These are phyloP conservation scores for Sequoiadendron giganteum DNA, from an alignment of 75 land plant genomes.

Conservation along the genomic window DNA sequence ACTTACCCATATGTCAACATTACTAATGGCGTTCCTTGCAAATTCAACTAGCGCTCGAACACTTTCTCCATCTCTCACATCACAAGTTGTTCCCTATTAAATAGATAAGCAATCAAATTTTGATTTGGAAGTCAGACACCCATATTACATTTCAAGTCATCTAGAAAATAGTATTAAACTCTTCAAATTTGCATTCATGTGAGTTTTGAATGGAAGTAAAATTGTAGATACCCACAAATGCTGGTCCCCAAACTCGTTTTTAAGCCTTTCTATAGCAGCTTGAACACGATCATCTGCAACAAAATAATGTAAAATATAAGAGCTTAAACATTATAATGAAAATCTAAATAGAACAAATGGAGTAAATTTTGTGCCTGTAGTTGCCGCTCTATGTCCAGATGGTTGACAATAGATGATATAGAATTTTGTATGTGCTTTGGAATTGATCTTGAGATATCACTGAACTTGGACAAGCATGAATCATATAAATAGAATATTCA, in stretches of 20 bases:
- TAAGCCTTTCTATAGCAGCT: conserved; percentile 54
- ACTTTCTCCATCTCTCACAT: conserved; percentile 81
- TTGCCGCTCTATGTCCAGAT: background rate
- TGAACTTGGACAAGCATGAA: background rate
- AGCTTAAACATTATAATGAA: background rate
- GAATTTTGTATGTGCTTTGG: background rate
- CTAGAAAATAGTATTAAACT: background rate
- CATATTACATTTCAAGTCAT: background rate
- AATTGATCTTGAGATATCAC: background rate
- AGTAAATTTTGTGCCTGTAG: background rate
- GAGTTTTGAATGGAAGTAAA: background rate
- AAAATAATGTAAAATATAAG: background rate
- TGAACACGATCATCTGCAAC: conserved; percentile 80
- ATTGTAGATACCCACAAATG: conserved; percentile 77
- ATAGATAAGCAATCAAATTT: background rate
- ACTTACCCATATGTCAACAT: conserved; percentile 91
- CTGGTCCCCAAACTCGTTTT: conserved; percentile 79
- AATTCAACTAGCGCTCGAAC: conserved; percentile 65
- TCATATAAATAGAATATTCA: background rate
- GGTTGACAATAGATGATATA: background rate
- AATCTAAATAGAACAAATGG: background rate
- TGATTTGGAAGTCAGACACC: background rate
- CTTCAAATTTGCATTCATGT: background rate
- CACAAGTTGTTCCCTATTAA: conserved; percentile 87
- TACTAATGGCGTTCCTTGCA: conserved; percentile 58